Evolutionary conservation across 202 grass and related monocot genomes (phyloP), one percentile per base, ranked within the genome.

Genomic region (Carex arenaria): DNA sequence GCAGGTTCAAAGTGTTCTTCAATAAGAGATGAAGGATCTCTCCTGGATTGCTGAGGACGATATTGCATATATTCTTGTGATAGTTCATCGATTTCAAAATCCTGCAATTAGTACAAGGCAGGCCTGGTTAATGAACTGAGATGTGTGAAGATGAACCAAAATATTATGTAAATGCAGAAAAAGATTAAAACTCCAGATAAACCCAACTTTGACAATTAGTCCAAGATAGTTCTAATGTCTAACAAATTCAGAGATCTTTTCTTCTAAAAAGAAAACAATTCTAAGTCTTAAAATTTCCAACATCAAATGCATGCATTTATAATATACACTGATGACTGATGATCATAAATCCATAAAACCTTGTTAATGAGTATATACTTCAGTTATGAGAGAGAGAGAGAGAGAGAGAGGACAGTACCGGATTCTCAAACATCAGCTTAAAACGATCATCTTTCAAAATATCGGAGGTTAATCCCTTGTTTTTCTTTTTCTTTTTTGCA

Each of bases 1-100:
- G 94, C 88, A 81, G 82, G 90, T 20, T 95, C 88, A 81, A 98
- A 95, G 56, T 98, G 91, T 73, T 98, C 91, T 61, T 92, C 85
- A 20, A 92, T 84, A 79, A 91, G 76, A 47, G 18, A 82, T 66
- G 61, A 85, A 31, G 89, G 86, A 69, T 91, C 85, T 85, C 86
- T 90, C 19, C 8, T 87, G 43, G 86, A 72, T 20, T 59, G 61
- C 85, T 85, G 85, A 88, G 95, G 95, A 90, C 95, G 91, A 81
- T 95, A 87, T 81, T 91, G 84, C n/a, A 70, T 80, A 81, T 88
- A 98, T 73, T 93, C 93, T 43, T 1, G 84, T 67, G 95, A 95
- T 76, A 80, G 13, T 85, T 85, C 88, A 84, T 95, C 91, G 4
- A 98, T 87, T 90, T 98, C 89, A 74, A 85, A 98, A 79, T 88